A percentile compares a stretch with the other conserved stretches of the same genome.
phyloP scores from a whole-genome alignment of 75 land plant species.

The Isoetes taiwanensis region DNA sequence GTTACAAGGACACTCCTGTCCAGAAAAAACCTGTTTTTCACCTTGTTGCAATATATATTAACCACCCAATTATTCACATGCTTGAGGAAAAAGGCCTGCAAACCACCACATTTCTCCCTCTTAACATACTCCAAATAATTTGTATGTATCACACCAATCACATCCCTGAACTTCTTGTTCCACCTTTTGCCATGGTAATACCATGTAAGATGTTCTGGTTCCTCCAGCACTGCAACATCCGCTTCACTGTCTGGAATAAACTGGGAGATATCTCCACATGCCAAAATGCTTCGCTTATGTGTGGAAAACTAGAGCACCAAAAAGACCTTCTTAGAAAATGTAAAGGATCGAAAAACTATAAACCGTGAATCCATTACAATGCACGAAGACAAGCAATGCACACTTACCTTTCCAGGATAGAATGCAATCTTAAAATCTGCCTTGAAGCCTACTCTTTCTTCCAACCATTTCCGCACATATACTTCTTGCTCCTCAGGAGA shows the following conservation, averaged over 20 bases:
- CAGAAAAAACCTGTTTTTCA: slow-evolving; percentile 8
- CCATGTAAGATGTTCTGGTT: slow-evolving; percentile 92
- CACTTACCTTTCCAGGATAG: slow-evolving; percentile 58
- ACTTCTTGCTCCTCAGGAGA: slow-evolving; percentile 57
- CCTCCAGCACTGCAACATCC: slow-evolving; percentile 79
- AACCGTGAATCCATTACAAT: neutral
- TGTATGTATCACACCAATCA: slow-evolving; percentile 76
- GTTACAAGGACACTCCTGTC: neutral
- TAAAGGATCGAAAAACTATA: neutral
- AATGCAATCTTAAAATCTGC: slow-evolving; percentile 36
- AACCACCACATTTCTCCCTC: slow-evolving; percentile 55
- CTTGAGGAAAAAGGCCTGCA: slow-evolving; percentile 47
- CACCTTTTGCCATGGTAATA: slow-evolving; percentile 78
- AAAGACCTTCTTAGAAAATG: neutral
- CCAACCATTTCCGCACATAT: slow-evolving; percentile 57
- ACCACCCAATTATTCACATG: slow-evolving; percentile 62
- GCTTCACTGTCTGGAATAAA: slow-evolving; percentile 58
- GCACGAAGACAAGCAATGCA: neutral
- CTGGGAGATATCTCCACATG: slow-evolving; percentile 56
- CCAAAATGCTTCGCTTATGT: slow-evolving; percentile 56
- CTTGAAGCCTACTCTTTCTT: slow-evolving; percentile 43
- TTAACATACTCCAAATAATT: slow-evolving; percentile 79
- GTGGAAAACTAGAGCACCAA: slow-evolving; percentile 36
- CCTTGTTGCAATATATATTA: slow-evolving; percentile 67
- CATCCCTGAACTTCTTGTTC: slow-evolving; percentile 56